These are phyloP conservation scores for Suhomyces emberorum DNA, from an alignment of 805 yeast genomes.

Conservation along the genomic window DNA sequence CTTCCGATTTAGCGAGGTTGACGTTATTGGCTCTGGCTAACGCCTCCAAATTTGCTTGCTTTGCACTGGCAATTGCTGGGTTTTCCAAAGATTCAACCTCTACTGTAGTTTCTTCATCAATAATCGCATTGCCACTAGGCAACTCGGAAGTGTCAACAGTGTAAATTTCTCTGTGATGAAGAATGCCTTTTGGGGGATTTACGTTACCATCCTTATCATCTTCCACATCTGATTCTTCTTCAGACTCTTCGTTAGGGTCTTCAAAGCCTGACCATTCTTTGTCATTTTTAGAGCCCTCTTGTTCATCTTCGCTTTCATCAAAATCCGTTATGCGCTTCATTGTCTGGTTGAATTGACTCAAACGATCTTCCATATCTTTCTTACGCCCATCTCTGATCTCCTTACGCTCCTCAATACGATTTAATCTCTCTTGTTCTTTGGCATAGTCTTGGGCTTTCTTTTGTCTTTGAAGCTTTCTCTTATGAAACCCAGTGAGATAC, in stretches of 20 bases:
- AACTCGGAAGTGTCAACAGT: constrained; percentile 23
- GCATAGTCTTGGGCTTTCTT: constrained; percentile 76
- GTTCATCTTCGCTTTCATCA: constrained; percentile 7
- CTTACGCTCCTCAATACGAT: constrained; percentile 73
- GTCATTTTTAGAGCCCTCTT: neutral
- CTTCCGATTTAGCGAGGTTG: constrained; percentile 61
- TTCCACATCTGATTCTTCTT: constrained; percentile 7
- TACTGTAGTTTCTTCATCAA: constrained; percentile 47
- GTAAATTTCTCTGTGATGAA: constrained; percentile 28
- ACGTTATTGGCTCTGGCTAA: constrained; percentile 68
- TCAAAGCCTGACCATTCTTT: constrained; percentile 44
- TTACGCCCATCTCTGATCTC: constrained; percentile 68
- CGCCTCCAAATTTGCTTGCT: constrained; percentile 34
- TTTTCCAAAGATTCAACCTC: constrained; percentile 56
- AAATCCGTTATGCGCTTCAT: constrained; percentile 22
- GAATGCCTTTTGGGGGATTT: constrained; percentile 8
- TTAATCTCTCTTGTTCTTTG: constrained; percentile 73
- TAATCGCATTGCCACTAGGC: constrained; percentile 31
- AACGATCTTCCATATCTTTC: constrained; percentile 59
- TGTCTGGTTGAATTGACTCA: constrained; percentile 54
- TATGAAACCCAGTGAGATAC: constrained; percentile 92
- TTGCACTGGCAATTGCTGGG: constrained; percentile 33
- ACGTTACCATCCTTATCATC: neutral
- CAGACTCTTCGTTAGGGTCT: constrained; percentile 6
- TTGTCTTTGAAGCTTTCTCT: constrained; percentile 83